A percentile compares a stretch with the other conserved stretches of the same genome.
These are phyloP conservation scores for Firmiana major DNA, from an alignment of 345 rosid genomes.

Conservation along the genomic window DNA sequence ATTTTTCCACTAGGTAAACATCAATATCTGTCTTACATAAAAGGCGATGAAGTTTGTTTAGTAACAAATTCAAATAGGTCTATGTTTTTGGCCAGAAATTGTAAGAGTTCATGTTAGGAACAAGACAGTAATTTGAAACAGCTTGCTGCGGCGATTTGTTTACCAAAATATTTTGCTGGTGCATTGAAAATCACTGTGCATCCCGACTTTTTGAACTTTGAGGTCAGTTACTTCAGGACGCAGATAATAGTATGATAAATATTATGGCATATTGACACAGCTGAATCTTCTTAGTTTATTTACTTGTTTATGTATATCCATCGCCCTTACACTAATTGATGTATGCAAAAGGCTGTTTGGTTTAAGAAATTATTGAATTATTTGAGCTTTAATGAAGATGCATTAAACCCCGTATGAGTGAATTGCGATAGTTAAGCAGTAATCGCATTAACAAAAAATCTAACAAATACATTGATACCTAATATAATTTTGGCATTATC, in stretches of 20 bases:
- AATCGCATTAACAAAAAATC: too few relatives aligned
- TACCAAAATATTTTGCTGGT: neutral
- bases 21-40: neutral
- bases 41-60: neutral
- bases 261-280: neutral
- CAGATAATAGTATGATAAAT: neutral
- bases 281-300: neutral
- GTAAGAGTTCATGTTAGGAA: neutral
- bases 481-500: too few relatives aligned
- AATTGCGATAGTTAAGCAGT: too few relatives aligned
- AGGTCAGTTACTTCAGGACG: neutral
- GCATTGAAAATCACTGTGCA: neutral
- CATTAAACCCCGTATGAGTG: too few relatives aligned
- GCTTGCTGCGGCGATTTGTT: neutral
- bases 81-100: neutral
- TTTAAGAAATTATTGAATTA: too few relatives aligned
- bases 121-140: neutral
- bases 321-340: too few relatives aligned
- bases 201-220: neutral
- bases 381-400: too few relatives aligned
- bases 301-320: neutral
- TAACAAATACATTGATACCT: too few relatives aligned
- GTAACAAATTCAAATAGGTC: neutral
- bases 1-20: neutral
- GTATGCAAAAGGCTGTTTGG: too few relatives aligned